Evolutionary conservation across 1,284 basidiomycete genomes (phyloP).

Genomic region (Marasmius tenuissimus): DNA sequence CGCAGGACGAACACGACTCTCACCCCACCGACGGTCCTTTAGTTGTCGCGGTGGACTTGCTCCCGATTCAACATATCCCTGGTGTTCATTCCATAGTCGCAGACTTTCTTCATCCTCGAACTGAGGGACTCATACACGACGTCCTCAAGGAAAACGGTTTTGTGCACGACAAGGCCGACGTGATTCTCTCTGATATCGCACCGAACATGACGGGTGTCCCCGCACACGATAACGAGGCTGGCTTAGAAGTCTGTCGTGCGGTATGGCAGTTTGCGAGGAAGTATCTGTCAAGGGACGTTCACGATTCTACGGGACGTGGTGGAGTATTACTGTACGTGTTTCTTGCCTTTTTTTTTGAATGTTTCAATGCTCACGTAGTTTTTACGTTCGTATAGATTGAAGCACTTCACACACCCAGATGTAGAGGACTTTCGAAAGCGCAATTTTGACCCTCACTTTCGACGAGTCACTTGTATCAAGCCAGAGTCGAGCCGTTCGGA

Average conservation of each 20-base stretch:
- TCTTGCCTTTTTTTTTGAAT: neutral
- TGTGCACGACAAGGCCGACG: constrained; percentile 48
- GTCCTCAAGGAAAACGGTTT: constrained; percentile 37
- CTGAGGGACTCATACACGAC: constrained; percentile 46
- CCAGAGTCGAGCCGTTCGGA: constrained; percentile 67
- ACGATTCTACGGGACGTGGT: constrained; percentile 44
- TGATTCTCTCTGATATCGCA: constrained; percentile 80
- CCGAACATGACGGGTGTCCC: constrained; percentile 68
- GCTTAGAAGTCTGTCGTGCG: constrained; percentile 62
- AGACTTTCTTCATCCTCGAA: constrained; percentile 70
- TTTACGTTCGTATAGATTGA: constrained; percentile 55
- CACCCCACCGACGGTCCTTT: constrained; percentile 40
- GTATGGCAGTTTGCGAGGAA: constrained; percentile 60
- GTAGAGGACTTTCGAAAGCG: constrained; percentile 53
- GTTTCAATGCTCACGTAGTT: constrained; percentile 8
- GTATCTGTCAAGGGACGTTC: constrained; percentile 45
- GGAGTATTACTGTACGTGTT: constrained; percentile 68
- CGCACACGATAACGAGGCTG: constrained; percentile 56
- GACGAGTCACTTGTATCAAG: constrained; percentile 58
- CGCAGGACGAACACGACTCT: constrained; percentile 1
- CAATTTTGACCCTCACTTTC: constrained; percentile 57
- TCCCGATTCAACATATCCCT: constrained; percentile 64
- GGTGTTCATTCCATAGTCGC: constrained; percentile 71
- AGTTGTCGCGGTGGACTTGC: constrained; percentile 75
- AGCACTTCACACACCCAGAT: constrained; percentile 70